These are phyloP conservation scores for Hansenula anomala DNA, from an alignment of 1,139 yeast genomes.

Conservation along the genomic window DNA sequence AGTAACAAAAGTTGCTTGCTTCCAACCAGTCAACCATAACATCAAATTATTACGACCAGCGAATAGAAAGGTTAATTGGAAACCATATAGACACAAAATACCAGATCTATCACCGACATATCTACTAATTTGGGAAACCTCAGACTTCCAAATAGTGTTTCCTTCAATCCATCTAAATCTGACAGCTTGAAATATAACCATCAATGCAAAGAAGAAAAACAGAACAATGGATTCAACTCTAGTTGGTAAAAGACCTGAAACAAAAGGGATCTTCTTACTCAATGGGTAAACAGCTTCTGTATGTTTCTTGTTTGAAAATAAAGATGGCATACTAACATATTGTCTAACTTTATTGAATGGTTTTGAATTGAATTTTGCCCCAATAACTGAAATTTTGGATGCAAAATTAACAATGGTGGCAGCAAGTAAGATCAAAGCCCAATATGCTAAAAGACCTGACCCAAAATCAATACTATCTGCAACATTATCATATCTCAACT, in stretches of 20 bases:
- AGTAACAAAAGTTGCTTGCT: conserved; percentile 52
- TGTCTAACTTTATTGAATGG: conserved; percentile 3
- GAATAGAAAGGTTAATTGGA: conserved; percentile 49
- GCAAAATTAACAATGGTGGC: conserved; percentile 35
- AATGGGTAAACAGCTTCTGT: conserved; percentile 2
- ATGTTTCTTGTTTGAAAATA: conserved; percentile 1
- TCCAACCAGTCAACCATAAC: conserved; percentile 64
- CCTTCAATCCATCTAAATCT: conserved; percentile 35
- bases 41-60: conserved; percentile 68
- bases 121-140: conserved; percentile 46
- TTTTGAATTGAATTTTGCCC: conserved; percentile 1
- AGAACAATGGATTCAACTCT: conserved; percentile 51
- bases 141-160: conserved; percentile 36
- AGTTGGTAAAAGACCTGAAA: conserved; percentile 40
- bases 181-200: conserved; percentile 32
- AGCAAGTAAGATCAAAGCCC: conserved; percentile 38
- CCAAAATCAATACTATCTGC: conserved; percentile 41
- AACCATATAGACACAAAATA: conserved; percentile 36
- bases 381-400: conserved; percentile 1
- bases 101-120: conserved; percentile 63
- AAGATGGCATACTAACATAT: conserved; percentile 3
- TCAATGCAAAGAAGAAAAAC: conserved; percentile 36
- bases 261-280: neutral
- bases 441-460: conserved; percentile 38
- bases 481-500: conserved; percentile 28